A percentile compares a stretch with the other conserved stretches of the same genome.
Evolutionary conservation across 306 rosid species (phyloP).

Genomic region (Cucurbita moschata): DNA sequence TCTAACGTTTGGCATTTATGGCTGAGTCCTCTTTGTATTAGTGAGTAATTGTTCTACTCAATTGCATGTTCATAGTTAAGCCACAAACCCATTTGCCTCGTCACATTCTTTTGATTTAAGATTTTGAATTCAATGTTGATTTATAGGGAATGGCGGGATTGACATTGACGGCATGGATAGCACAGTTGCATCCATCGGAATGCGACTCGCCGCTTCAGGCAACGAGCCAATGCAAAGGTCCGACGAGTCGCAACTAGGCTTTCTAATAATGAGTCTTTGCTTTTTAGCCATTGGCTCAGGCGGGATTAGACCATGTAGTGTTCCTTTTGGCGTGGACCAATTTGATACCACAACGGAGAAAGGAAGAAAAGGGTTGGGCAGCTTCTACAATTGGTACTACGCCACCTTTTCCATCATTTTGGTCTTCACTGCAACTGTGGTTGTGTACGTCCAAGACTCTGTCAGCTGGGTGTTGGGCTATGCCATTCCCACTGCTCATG

Average conservation of each 20-base stretch:
- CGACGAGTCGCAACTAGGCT: conserved; percentile 20
- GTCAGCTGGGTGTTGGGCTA: conserved; percentile 71
- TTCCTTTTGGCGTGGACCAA: conserved; percentile 72
- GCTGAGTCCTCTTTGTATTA: not conserved
- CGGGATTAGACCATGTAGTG: conserved; percentile 66
- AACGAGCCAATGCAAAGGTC: conserved; percentile 27
- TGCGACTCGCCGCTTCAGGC: conserved; percentile 21
- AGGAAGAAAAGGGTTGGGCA: not conserved
- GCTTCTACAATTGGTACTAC: conserved; percentile 47
- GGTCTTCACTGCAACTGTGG: conserved; percentile 30
- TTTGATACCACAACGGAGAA: conserved; percentile 16
- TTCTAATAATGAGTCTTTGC: conserved; percentile 29
- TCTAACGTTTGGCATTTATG: not conserved
- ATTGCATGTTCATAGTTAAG: not conserved
- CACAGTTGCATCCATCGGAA: conserved; percentile 45
- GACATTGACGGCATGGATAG: conserved; percentile 53
- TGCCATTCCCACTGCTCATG: conserved; percentile 45
- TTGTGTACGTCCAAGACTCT: conserved; percentile 57
- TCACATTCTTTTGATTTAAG: not conserved
- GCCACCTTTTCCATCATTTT: conserved; percentile 23
- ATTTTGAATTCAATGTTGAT: not conserved
- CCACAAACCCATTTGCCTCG: too few relatives aligned
- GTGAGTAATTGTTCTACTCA: not conserved
- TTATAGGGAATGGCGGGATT: conserved; percentile 52
- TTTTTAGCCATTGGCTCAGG: conserved; percentile 45